phyloP scores from a whole-genome alignment of 208 protist genomes.

The Trichomonas gallinae region DNA sequence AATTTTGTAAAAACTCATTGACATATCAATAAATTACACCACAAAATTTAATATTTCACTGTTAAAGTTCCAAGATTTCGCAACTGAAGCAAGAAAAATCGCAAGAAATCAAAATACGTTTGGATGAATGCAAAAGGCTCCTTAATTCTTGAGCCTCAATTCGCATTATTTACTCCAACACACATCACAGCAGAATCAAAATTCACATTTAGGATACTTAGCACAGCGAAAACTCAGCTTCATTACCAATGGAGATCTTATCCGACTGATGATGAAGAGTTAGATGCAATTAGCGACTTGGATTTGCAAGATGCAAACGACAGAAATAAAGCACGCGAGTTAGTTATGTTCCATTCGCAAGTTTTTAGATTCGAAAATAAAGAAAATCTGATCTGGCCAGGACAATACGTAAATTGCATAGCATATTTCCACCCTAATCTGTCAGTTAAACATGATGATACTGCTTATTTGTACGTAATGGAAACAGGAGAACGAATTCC shows the following conservation, averaged over 20 bases:
- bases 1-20: neutral
- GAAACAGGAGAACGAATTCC: constrained; percentile 4
- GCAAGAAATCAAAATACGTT: neutral
- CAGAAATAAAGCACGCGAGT: neutral
- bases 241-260: neutral
- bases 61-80: neutral
- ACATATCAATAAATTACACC: neutral
- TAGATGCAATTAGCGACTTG: neutral
- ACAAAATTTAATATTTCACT: neutral
- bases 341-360: neutral
- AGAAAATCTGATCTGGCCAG: neutral
- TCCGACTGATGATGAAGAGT: neutral
- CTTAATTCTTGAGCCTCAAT: neutral
- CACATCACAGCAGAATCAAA: neutral
- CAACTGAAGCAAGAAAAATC: neutral
- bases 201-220: neutral
- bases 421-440: neutral
- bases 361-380: neutral
- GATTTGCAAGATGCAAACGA: neutral
- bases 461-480: neutral
- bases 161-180: neutral
- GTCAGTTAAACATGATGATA: neutral
- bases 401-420: neutral
- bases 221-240: neutral
- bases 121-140: neutral